phyloP scores from a whole-genome alignment of 257 asterid genomes.

The Nicotiana paniculata region DNA sequence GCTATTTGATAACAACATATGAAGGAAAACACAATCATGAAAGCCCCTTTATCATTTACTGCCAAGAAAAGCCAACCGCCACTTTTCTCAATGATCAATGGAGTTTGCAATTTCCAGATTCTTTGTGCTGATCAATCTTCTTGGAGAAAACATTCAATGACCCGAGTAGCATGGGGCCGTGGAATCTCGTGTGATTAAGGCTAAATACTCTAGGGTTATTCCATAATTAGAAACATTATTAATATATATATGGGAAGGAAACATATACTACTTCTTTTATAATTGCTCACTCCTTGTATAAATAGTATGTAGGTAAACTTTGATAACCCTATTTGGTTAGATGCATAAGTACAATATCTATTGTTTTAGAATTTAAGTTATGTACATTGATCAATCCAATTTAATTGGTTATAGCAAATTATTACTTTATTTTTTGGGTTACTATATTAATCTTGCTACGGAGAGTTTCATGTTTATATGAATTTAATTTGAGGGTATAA shows the following conservation, averaged over 20 bases:
- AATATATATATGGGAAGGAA: neutral
- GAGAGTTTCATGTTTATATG: too few relatives aligned
- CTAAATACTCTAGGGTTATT: neutral
- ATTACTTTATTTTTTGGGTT: neutral
- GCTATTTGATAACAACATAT: slow-evolving; percentile 26
- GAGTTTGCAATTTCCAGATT: neutral
- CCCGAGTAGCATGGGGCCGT: too few relatives aligned
- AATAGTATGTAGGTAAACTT: neutral
- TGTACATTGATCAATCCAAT: too few relatives aligned
- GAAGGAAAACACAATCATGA: slow-evolving; percentile 33
- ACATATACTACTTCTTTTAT: neutral
- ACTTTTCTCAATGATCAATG: neutral
- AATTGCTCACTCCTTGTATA: neutral
- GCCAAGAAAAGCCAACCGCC: neutral
- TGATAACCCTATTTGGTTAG: neutral
- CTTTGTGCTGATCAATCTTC: neutral
- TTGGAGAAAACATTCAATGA: neutral
- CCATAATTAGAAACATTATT: neutral
- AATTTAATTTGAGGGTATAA: too few relatives aligned
- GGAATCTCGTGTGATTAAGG: too few relatives aligned
- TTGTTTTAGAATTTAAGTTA: too few relatives aligned
- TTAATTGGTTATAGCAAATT: too few relatives aligned
- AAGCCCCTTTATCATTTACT: slow-evolving; percentile 14
- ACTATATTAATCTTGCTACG: too few relatives aligned
- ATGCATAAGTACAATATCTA: neutral